Percentiles rank a stretch among this genome's conserved stretches.
These are phyloP conservation scores for Schoenoplectus tabernaemontani DNA, from an alignment of 202 grass and related monocot species.

Conservation along the genomic window DNA sequence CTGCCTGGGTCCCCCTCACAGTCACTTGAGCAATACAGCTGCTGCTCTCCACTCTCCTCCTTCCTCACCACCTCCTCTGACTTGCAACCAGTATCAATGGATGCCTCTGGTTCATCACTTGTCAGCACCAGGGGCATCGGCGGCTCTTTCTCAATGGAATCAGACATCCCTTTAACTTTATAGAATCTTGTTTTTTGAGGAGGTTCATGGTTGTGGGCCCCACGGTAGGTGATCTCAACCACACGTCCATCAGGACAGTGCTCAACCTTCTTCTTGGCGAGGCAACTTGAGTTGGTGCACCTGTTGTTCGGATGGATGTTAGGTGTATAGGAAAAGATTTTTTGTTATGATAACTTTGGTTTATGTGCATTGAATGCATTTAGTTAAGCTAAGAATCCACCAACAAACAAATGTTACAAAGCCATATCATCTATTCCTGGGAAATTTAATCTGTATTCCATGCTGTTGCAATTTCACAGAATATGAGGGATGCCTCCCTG, in stretches of 20 bases:
- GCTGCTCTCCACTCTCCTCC: conserved; percentile 55
- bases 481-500: neutral
- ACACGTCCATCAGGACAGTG: conserved; percentile 61
- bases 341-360: neutral
- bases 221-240: conserved; percentile 79
- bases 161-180: conserved; percentile 41
- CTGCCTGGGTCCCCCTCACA: conserved; percentile 74
- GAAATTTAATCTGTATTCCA: neutral
- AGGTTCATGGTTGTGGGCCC: conserved; percentile 77
- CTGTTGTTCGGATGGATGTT: conserved; percentile 10
- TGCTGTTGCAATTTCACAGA: neutral
- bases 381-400: neutral
- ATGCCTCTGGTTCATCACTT: conserved; percentile 53
- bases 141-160: conserved; percentile 12
- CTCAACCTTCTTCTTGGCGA: conserved; percentile 94
- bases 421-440: neutral
- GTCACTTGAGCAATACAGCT: conserved; percentile 89
- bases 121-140: conserved; percentile 36
- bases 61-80: conserved; percentile 25
- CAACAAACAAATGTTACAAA: neutral
- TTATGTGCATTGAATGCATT: neutral
- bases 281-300: conserved; percentile 76
- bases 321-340: neutral
- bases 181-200: conserved; percentile 69
- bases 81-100: conserved; percentile 35